These are phyloP conservation scores for Pythium monospermum DNA, from an alignment of 352 stramenopile genomes.

Conservation along the genomic window DNA sequence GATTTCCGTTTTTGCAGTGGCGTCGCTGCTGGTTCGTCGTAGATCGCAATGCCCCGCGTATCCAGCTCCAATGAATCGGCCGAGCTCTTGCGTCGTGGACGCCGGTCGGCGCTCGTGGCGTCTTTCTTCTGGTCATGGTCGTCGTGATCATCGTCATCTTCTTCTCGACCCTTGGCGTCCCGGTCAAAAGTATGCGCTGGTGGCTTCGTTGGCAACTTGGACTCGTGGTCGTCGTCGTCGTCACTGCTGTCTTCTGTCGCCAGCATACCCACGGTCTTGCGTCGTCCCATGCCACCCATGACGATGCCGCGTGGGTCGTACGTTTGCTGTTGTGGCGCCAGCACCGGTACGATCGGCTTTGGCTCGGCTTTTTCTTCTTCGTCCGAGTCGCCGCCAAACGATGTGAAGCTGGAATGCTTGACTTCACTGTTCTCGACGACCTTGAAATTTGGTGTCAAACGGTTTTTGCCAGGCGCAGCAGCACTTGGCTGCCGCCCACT, in stretches of 20 bases:
- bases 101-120: neutral
- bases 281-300: slow-evolving; percentile 56
- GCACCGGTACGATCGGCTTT: slow-evolving; percentile 36
- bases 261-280: slow-evolving; percentile 65
- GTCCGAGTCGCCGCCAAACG: slow-evolving; percentile 78
- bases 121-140: no score
- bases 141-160: slow-evolving; percentile 31
- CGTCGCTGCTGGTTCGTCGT: slow-evolving; percentile 57
- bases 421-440: slow-evolving; percentile 52
- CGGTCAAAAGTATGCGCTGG: slow-evolving; percentile 32
- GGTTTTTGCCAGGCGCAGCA: slow-evolving; percentile 1
- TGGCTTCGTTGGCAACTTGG: slow-evolving; percentile 51
- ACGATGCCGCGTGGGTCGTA: slow-evolving; percentile 38
- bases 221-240: slow-evolving; percentile 52
- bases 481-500: neutral
- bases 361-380: slow-evolving; percentile 73
- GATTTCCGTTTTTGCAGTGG: slow-evolving; percentile 31
- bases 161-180: slow-evolving; percentile 32
- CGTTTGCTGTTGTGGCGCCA: slow-evolving; percentile 29
- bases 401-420: slow-evolving; percentile 79
- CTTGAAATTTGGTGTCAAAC: slow-evolving; percentile 61
- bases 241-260: slow-evolving; percentile 80
- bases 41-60: slow-evolving; percentile 64
- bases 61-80: slow-evolving; percentile 78
- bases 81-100: slow-evolving; percentile 56